These are phyloP conservation scores for Penicillium sp. DNA, from an alignment of 2,329 filamentous ascomycete genomes.

Conservation along the genomic window DNA sequence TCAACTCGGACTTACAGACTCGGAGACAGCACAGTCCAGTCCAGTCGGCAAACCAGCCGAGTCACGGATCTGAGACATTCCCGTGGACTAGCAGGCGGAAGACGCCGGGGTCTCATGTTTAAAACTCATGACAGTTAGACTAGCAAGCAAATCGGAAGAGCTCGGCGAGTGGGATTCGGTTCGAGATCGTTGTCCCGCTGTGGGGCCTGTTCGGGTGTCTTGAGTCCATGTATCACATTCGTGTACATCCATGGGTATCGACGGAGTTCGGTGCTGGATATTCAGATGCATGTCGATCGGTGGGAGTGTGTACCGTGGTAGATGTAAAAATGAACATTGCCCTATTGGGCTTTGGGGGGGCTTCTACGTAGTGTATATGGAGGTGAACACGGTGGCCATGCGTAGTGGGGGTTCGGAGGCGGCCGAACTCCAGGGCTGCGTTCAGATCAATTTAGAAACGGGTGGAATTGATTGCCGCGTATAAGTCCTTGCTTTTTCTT, in stretches of 20 bases:
- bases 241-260: too few relatives aligned
- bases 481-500: too few relatives aligned
- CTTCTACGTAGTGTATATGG: too few relatives aligned
- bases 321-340: too few relatives aligned
- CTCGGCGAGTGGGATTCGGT: constrained; percentile 24
- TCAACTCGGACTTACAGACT: neutral
- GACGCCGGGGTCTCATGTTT: constrained; percentile 21
- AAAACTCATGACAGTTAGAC: constrained; percentile 8
- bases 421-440: neutral
- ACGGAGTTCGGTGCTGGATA: too few relatives aligned
- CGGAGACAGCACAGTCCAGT: neutral
- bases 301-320: too few relatives aligned
- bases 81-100: constrained; percentile 21
- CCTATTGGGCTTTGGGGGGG: too few relatives aligned
- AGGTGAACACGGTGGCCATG: too few relatives aligned
- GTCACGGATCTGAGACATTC: constrained; percentile 6
- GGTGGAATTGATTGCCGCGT: neutral
- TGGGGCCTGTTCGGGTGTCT: constrained; percentile 16
- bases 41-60: neutral
- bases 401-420: neutral
- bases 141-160: constrained; percentile 27
- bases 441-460: neutral
- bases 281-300: too few relatives aligned
- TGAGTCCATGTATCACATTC: neutral
- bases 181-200: constrained; percentile 28